A percentile compares a stretch with the other conserved stretches of the same genome.
Conservation (phyloP, 805 yeast species). For the Candida montana region DNA sequence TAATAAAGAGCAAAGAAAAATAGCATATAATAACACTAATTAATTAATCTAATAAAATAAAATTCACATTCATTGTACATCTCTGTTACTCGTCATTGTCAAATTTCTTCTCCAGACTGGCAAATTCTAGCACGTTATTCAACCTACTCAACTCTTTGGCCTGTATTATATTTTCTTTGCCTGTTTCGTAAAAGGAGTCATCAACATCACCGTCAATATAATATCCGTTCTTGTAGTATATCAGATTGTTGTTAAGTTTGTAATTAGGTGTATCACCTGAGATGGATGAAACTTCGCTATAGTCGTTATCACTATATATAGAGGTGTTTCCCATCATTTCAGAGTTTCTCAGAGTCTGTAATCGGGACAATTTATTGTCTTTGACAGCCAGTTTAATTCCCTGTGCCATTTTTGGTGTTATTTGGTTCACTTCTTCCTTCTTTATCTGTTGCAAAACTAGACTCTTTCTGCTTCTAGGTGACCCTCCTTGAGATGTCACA, state of each 20-base stretch:
- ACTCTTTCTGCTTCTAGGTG: conserved; percentile 16
- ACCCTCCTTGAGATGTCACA: conserved; percentile 13
- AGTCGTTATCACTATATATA: conserved; percentile 19
- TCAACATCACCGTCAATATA: conserved; percentile 18
- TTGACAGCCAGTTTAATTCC: conserved; percentile 25
- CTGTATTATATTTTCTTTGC: conserved; percentile 16
- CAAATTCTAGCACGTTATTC: conserved; percentile 18
- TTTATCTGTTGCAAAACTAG: conserved; percentile 1
- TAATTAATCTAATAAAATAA: no score
- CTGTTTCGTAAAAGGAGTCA: conserved; percentile 21
- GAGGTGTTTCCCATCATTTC: conserved; percentile 10
- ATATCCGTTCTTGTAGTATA: conserved; percentile 25
- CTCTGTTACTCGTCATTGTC: background rate
- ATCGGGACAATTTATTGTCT: conserved; percentile 21
- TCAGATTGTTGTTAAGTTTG: conserved; percentile 17
- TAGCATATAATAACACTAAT: no score
- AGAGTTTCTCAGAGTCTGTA: conserved; percentile 16
- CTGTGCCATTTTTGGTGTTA: conserved; percentile 20
- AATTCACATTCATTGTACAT: background rate
- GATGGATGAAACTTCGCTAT: conserved; percentile 24
- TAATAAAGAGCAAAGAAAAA: background rate
- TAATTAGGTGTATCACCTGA: conserved; percentile 25
- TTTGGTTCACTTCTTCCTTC: background rate
- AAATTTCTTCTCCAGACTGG: conserved; percentile 19
- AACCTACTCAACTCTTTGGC: conserved; percentile 20